Conservation (phyloP, 768 basidiomycete species). For the Amanita exitialis region DNA sequence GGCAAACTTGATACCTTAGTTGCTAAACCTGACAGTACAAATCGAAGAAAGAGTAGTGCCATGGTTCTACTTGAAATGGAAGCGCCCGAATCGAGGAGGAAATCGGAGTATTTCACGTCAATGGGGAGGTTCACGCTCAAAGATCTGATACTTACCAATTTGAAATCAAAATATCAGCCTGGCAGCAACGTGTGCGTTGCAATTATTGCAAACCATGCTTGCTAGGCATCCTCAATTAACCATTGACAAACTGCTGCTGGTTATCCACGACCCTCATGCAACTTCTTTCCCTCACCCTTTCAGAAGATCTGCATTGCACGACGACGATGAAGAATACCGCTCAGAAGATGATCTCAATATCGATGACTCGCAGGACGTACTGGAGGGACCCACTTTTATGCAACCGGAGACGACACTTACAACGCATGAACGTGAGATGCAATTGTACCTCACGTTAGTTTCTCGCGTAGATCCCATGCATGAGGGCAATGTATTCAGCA, state of each 20-base stretch:
- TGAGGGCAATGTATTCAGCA: slow-evolving; percentile 65
- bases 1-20: slow-evolving; percentile 16
- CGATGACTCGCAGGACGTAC: slow-evolving; percentile 23
- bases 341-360: slow-evolving; percentile 35
- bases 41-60: slow-evolving; percentile 74
- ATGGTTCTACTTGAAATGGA: slow-evolving; percentile 88
- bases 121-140: slow-evolving; percentile 87
- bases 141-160: slow-evolving; percentile 75
- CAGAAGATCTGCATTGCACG: slow-evolving; percentile 16
- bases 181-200: slow-evolving; percentile 68
- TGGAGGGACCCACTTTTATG: slow-evolving; percentile 28
- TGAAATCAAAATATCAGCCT: slow-evolving; percentile 57
- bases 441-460: slow-evolving; percentile 66
- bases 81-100: slow-evolving; percentile 59
- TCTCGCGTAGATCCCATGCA: slow-evolving; percentile 70
- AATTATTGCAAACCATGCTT: slow-evolving; percentile 71
- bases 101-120: slow-evolving; percentile 77
- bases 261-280: slow-evolving; percentile 59
- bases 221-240: slow-evolving; percentile 55
- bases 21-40: slow-evolving; percentile 35
- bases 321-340: slow-evolving; percentile 8
- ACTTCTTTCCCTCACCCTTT: slow-evolving; percentile 65
- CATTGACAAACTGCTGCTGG: slow-evolving; percentile 58
- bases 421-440: slow-evolving; percentile 82
- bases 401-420: slow-evolving; percentile 67